Conservation (phyloP, 2,329 filamentous ascomycete species). For the Beauveria bassiana region DNA sequence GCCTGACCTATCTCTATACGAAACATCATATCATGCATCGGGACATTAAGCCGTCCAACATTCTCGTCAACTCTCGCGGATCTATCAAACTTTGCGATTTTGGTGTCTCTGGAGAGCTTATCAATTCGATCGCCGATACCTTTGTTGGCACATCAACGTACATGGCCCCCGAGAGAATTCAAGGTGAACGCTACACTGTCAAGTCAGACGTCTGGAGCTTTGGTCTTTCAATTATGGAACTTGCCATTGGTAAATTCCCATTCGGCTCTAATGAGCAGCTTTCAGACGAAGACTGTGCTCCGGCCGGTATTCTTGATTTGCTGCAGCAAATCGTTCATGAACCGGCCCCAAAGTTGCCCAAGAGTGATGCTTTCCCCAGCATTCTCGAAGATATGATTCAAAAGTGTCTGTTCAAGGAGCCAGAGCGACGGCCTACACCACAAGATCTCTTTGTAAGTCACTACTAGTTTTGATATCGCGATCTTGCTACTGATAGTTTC, state of each 20-base stretch:
- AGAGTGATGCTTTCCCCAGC: conserved; percentile 92
- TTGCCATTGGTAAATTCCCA: conserved; percentile 95
- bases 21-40: conserved; percentile 98
- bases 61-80: conserved; percentile 88
- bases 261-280: conserved; percentile 70
- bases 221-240: conserved; percentile 88
- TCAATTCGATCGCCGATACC: conserved; percentile 96
- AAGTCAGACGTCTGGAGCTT: conserved; percentile 99
- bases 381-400: conserved; percentile 97
- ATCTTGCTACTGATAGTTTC: neutral
- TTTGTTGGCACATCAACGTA: conserved; percentile 98
- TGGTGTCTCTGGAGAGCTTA: conserved; percentile 93
- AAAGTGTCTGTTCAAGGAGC: conserved; percentile 86
- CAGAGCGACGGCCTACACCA: conserved; percentile 82
- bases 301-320: conserved; percentile 90
- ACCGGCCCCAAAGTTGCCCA: conserved; percentile 83
- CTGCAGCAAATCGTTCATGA: conserved; percentile 97
- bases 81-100: conserved; percentile 98
- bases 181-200: conserved; percentile 93
- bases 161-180: conserved; percentile 97
- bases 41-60: conserved; percentile 97
- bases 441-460: conserved; percentile 79
- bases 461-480: neutral
- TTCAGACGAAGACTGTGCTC: conserved; percentile 69
- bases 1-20: conserved; percentile 89